Percentiles rank a stretch among this genome's conserved stretches.
phyloP scores from a whole-genome alignment of 805 yeast genomes.

The Kluyveromyces dobzhanskii region DNA sequence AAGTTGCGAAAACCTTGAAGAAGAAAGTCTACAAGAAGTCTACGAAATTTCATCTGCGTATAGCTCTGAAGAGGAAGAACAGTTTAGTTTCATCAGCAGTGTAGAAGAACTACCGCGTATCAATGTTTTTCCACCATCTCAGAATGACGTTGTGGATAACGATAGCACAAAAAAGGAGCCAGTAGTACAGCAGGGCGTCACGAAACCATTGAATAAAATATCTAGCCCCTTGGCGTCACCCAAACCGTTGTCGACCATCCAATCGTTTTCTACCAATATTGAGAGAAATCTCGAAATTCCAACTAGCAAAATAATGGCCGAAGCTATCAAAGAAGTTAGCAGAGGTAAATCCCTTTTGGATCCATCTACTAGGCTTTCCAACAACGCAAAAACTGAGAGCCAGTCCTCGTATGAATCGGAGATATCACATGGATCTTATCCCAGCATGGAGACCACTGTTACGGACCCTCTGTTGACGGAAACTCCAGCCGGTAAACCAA shows the following conservation, averaged over 20 bases:
- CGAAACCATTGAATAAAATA: too few species aligned
- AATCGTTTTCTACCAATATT: conserved; percentile 12
- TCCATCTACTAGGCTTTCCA: conserved; percentile 22
- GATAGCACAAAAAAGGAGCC: too few species aligned
- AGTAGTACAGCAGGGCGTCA: background rate
- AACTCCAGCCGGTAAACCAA: background rate
- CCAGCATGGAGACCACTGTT: conserved; percentile 3
- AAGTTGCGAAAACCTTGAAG: too few species aligned
- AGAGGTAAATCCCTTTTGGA: conserved; percentile 6
- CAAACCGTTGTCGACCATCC: conserved; percentile 19
- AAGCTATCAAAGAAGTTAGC: background rate
- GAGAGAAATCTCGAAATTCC: background rate
- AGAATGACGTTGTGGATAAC: too few species aligned
- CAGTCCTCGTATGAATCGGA: conserved; percentile 19
- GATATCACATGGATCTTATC: conserved; percentile 17
- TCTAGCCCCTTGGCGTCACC: background rate
- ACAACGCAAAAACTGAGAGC: conserved; percentile 13
- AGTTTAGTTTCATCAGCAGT: conserved; percentile 3
- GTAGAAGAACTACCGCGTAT: background rate
- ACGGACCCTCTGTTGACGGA: background rate
- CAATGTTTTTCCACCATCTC: too few species aligned
- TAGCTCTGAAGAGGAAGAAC: background rate
- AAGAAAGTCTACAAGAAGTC: background rate
- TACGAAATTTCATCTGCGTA: background rate
- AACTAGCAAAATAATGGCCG: background rate